Evolutionary conservation across 208 protist genomes (phyloP), one percentile per base, ranked within the genome.

Genomic region (Angomonas deanei): DNA sequence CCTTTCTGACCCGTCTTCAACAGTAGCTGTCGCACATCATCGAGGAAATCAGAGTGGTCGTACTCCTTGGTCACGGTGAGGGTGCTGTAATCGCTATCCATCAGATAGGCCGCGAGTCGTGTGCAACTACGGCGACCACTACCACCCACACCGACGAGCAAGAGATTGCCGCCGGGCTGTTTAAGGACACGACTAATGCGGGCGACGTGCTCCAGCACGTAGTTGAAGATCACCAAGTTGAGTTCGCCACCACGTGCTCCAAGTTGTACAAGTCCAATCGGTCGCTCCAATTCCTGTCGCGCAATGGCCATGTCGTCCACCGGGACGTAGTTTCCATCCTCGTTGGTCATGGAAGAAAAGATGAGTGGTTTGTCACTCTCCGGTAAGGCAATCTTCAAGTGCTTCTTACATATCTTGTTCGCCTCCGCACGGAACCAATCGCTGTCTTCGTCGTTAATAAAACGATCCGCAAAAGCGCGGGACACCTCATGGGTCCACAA

Each of bases 91-190:
- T 96, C 76, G 66, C 91, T 98, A 57, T 97, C 97, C 60, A 94
- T 82, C 28, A 99, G 71, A 72, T 92, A 94, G 17, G 93, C 86
- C 0, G 96, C 96, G 34, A 99, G 87, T 53, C 82, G 83, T 4
- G 97, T 89, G 50, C 97, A 92, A 55, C 92, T 97, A 75, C 97
- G 91, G 3, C 96, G 85, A 11, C 98, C 98, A 61, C 84, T 97
- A 30, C 98, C 98, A 38, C 97, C 97, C 21, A 99, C 96, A 55
- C 98, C 98, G 50, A 99, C 74, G 11, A 98, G 84, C 38, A 99
- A 77, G 50, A 96, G 81, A 74, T 99, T 86, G 17, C 98, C 98
- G 21, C 82, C 84, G 27, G 98, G 97, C 74, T 98, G 96, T 31
- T 78, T 84, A 31, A 99, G 73, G 62, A 99, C 92, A 49, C 98